Base-by-base conservation (phyloP, 306 rosid genomes). In the Citrullus colocynthis region DNA sequence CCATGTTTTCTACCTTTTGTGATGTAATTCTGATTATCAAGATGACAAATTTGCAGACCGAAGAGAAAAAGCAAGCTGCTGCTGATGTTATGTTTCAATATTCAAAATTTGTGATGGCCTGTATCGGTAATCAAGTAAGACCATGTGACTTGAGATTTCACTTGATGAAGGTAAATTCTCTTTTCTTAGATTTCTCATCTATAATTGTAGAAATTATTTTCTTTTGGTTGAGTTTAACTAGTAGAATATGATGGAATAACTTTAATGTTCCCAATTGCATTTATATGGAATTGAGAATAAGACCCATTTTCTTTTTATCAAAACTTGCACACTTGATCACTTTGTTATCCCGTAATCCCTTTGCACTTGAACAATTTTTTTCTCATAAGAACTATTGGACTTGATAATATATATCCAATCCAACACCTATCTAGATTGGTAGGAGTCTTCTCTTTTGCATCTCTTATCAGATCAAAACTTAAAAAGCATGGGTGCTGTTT, bases 131-230 rank as follows among this genome's bases (percentile, higher is more conserved):
- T 80, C 91, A 80, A 83, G 88, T 84, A 62, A 91, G 90, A 52
- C 96, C 97, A 18, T 89, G 92, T 52, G 97, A 92, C 83, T 78
- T 95, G 86, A 81, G 97, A 84, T 76, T 92, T 85, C 97, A 95
- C 85, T 84, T 95, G 85, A 95, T 95, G 99, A 95, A 92, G 96
- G 99, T 95, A 76, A 63, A 75, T 49, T n/a, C 32, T 32, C 17
- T 20, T 55, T 15, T 54, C 21, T 15, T 77, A 3, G 6, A 28
- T 4, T 42, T 58, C 39, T 37, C 49, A 55, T 54, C 10, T 10
- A 34, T 52, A 28, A 52, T 32, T 18, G 78, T 74, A 74, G 63
- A 69, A 56, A 49, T 79, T 81, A 15, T 8, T 82, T 73, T 63
- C 49, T 71, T 79, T 59, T 60, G 24, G 21, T 24, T 69, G 58